Conservation (phyloP, 768 basidiomycete species). For the Collybia mongolica region DNA sequence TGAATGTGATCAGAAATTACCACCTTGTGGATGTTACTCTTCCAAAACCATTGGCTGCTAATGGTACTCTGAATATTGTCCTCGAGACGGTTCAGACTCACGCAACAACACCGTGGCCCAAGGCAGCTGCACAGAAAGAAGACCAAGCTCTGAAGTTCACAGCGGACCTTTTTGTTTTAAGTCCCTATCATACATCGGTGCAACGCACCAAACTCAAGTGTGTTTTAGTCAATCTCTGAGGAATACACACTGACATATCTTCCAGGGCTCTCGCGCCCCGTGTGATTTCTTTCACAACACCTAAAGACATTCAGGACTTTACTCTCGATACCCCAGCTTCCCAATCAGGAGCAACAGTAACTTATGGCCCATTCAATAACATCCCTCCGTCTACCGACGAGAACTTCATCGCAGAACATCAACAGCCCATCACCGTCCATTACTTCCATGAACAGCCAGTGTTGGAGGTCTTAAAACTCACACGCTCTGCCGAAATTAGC, state of each 20-base stretch:
- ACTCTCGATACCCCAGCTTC: slow-evolving; percentile 59
- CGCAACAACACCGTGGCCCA: slow-evolving; percentile 74
- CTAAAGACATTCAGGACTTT: slow-evolving; percentile 58
- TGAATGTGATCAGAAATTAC: slow-evolving; percentile 31
- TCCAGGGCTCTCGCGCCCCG: slow-evolving; percentile 68
- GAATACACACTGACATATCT: slow-evolving; percentile 2
- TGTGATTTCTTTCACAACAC: slow-evolving; percentile 71
- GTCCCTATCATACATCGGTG: slow-evolving; percentile 77
- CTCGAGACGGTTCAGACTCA: slow-evolving; percentile 80
- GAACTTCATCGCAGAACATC: slow-evolving; percentile 57
- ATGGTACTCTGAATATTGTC: slow-evolving; percentile 71
- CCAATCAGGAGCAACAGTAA: slow-evolving; percentile 77
- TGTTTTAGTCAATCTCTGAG: slow-evolving; percentile 20
- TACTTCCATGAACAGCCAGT: slow-evolving; percentile 85
- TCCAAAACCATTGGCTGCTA: slow-evolving; percentile 55
- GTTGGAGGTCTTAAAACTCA: slow-evolving; percentile 68
- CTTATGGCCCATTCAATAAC: slow-evolving; percentile 85
- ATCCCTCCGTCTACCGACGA: slow-evolving; percentile 61
- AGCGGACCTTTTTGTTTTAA: slow-evolving; percentile 77
- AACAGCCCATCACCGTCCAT: slow-evolving; percentile 70
- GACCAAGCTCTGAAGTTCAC: slow-evolving; percentile 79
- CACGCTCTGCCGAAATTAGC: slow-evolving; percentile 84
- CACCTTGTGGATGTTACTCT: slow-evolving; percentile 63
- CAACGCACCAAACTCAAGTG: slow-evolving; percentile 90
- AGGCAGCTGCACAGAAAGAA: slow-evolving; percentile 69